Base-by-base conservation (phyloP, 805 yeast species). In the Teunomyces aglyptinius region DNA sequence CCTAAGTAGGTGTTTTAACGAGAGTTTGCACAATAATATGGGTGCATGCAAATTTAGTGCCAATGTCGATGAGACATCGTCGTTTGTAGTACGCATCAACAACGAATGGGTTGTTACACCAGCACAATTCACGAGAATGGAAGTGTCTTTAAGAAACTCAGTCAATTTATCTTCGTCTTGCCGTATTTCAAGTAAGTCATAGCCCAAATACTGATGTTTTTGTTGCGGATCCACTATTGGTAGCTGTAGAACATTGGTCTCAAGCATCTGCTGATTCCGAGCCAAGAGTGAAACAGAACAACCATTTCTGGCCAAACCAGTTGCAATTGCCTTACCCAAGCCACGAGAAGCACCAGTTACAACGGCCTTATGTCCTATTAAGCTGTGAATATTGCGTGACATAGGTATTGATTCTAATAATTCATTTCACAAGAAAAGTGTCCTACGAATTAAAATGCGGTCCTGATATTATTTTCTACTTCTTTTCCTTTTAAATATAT, bases 341-440 rank as follows among this genome's bases (percentile, higher is more conserved):
- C 94, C 92, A 38, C 76, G 65, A 0, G 90, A 81, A 0, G 85
- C 90, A 1, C 94, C 94, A 0, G 89, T 84, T 2, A 85, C 63
- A 4, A 80, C 52, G 0, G 83, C 84, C n/a, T 72, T 71, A 46
- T 49, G 52, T 4, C 55, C 55, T 3, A 34, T 24, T 6, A 49
- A 43, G 15, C 45, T 47, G 22, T 33, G 19, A 2, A 24, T 24
- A 8, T 24, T 24, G 3, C 3, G 26, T 24, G 26, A 24, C 26
- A 24, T 24, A 6, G 26, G 26, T 7, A 1, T 2, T 29, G 15
- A n/a, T 6, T 29, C 33, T n/a, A 6, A 29, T 29, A 29, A 29
- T 12, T n/a, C 3, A 13, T n/a, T 29, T 12, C 8, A 15, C 7
- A 29, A 29, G 33, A 29, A n/a, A 27, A 12, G 8, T 11, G 16